Evolutionary conservation across 2,329 filamentous ascomycete genomes (phyloP).

Genomic region (Talaromyces verruculosus): DNA sequence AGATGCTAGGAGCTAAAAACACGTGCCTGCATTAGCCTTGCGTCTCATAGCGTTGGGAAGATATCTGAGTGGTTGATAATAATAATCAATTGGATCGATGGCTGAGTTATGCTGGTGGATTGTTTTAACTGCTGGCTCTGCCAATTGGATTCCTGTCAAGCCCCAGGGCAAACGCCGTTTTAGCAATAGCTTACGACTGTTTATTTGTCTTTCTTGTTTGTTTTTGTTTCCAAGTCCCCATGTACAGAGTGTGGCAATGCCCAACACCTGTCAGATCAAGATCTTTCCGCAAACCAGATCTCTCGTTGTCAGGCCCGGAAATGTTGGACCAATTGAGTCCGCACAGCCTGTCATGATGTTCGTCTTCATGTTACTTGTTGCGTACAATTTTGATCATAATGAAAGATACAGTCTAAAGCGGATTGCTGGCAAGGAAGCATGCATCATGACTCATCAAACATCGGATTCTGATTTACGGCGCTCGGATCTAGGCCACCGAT

Average conservation of each 20-base stretch:
- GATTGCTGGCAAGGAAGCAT: neutral
- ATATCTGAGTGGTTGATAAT: neutral
- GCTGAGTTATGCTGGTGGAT: neutral
- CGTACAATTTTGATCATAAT: neutral
- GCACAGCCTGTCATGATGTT: neutral
- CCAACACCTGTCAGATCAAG: neutral
- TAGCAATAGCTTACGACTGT: neutral
- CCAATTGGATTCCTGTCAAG: neutral
- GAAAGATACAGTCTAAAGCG: neutral
- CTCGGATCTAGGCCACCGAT: neutral
- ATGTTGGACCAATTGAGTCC: neutral
- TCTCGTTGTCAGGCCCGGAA: neutral
- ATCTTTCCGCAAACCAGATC: neutral
- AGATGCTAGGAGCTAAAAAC: neutral
- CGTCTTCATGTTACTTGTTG: neutral
- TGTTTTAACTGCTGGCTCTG: neutral
- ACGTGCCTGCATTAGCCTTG: slow-evolving; percentile 16
- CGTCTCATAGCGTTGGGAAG: neutral
- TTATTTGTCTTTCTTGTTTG: neutral
- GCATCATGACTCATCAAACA: slow-evolving; percentile 8
- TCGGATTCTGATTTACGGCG: neutral
- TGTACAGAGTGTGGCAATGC: neutral
- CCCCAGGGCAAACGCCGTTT: neutral
- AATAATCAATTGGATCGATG: neutral
- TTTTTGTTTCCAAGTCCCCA: neutral